Conservation (phyloP, 345 rosid species). For the Pistacia atlantica region DNA sequence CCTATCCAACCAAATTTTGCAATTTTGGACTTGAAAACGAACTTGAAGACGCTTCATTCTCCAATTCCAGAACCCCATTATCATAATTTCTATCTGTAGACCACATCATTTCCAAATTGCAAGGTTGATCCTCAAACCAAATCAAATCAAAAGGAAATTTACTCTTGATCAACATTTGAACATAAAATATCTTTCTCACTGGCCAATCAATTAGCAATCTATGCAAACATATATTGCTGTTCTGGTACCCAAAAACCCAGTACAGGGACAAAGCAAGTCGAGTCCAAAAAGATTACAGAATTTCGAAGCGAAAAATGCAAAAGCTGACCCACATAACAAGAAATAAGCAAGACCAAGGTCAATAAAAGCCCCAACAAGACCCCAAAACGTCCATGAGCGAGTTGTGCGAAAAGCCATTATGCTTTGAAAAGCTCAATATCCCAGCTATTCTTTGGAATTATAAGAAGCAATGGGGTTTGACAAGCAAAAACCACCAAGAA, state of each 20-base stretch:
- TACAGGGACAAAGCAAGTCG: constrained; percentile 64
- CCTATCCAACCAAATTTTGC: constrained; percentile 35
- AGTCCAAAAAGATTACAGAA: constrained; percentile 45
- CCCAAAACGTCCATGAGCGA: constrained; percentile 51
- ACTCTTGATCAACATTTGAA: constrained; percentile 45
- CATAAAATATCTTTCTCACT: constrained; percentile 42
- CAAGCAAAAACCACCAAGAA: background rate
- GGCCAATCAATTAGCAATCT: constrained; percentile 58
- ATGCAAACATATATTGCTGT: constrained; percentile 46
- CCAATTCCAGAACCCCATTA: constrained; percentile 27
- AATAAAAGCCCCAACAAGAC: constrained; percentile 57
- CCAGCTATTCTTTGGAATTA: background rate
- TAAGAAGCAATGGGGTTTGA: background rate
- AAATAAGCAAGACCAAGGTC: constrained; percentile 63
- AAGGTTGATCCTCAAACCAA: constrained; percentile 37
- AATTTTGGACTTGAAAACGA: constrained; percentile 30
- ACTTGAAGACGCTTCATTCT: constrained; percentile 30
- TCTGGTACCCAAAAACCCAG: constrained; percentile 51
- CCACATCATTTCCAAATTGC: constrained; percentile 14
- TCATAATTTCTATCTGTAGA: constrained; percentile 19
- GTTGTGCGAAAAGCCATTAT: constrained; percentile 35
- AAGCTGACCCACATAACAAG: constrained; percentile 60
- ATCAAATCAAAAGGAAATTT: constrained; percentile 44
- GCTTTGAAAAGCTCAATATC: constrained; percentile 9
- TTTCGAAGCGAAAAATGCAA: constrained; percentile 48